A percentile compares a stretch with the other conserved stretches of the same genome.
Conservation (phyloP, 2,329 filamentous ascomycete genomes). For the Cryphonectria carpinicola region DNA sequence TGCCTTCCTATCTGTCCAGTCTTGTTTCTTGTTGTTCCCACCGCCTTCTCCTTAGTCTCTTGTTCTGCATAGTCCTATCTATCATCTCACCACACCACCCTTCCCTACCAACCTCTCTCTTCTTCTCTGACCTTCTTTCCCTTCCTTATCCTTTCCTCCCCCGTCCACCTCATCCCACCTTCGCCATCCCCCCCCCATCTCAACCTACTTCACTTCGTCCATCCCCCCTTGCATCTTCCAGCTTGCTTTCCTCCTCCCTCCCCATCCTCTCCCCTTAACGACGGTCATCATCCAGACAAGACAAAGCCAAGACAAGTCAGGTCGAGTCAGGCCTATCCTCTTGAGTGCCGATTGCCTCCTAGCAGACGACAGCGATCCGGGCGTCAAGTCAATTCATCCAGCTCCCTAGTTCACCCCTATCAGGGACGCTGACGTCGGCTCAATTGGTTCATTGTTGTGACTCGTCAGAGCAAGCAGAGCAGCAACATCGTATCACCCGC, state of each 20-base stretch:
- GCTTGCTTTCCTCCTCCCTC: constrained; percentile 19
- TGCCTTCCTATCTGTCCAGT: constrained; percentile 1
- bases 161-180: constrained; percentile 25
- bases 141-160: constrained; percentile 27
- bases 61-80: not conserved
- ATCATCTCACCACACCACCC: constrained; percentile 29
- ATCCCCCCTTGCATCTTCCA: constrained; percentile 9
- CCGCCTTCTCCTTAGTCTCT: constrained; percentile 7
- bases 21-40: constrained; percentile 13
- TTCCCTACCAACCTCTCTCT: constrained; percentile 22
- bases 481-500: constrained; percentile 9
- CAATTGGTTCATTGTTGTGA: constrained; percentile 18
- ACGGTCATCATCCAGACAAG: constrained; percentile 19
- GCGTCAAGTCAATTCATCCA: constrained; percentile 13
- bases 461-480: constrained; percentile 20
- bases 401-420: constrained; percentile 1
- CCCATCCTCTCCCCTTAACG: constrained; percentile 29
- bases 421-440: constrained; percentile 25
- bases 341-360: constrained; percentile 18
- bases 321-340: constrained; percentile 18
- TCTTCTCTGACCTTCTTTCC: constrained; percentile 30
- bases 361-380: constrained; percentile 17
- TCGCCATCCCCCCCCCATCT: constrained; percentile 15
- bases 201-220: constrained; percentile 27
- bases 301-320: constrained; percentile 13